Percentiles rank a stretch among this genome's conserved stretches.
Conservation (phyloP, 2,329 filamentous ascomycete genomes). For the Penicillium concentricum region DNA sequence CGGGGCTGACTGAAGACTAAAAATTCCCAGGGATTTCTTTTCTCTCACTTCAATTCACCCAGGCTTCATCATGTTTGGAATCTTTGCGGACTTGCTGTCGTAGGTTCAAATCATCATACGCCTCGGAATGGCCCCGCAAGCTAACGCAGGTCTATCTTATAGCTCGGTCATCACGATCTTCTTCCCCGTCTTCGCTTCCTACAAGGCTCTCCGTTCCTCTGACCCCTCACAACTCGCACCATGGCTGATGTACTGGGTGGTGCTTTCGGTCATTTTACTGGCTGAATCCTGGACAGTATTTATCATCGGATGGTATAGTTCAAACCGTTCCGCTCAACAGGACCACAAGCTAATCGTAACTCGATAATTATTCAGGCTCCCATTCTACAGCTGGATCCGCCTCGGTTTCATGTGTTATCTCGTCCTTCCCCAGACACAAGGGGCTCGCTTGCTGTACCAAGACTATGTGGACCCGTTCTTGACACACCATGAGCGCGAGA, state of each 20-base stretch:
- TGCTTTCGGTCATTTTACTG: slow-evolving; percentile 76
- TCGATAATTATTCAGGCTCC: slow-evolving; percentile 59
- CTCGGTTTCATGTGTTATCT: slow-evolving; percentile 87
- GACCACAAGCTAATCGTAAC: slow-evolving; percentile 4
- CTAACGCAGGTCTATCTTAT: slow-evolving; percentile 18
- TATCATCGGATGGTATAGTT: slow-evolving; percentile 71
- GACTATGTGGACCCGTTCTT: slow-evolving; percentile 85
- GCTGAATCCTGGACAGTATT: slow-evolving; percentile 86
- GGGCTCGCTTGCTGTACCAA: slow-evolving; percentile 81
- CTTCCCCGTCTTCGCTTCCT: slow-evolving; percentile 94
- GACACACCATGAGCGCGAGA: slow-evolving; percentile 77
- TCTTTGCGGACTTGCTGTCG: slow-evolving; percentile 75
- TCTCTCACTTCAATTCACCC: slow-evolving; percentile 3
- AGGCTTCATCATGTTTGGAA: slow-evolving; percentile 66
- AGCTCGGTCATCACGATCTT: slow-evolving; percentile 86
- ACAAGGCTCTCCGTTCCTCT: slow-evolving; percentile 92
- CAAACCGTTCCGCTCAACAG: not conserved
- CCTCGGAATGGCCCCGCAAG: not conserved
- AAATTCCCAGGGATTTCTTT: slow-evolving; percentile 6
- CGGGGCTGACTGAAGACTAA: slow-evolving; percentile 8
- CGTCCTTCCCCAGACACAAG: slow-evolving; percentile 95
- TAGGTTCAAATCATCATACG: slow-evolving; percentile 47
- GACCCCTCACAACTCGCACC: slow-evolving; percentile 86
- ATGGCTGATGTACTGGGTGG: slow-evolving; percentile 99
- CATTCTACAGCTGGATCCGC: slow-evolving; percentile 91